phyloP scores from a whole-genome alignment of 768 basidiomycete species.

The Cyclocybe cylindracea region DNA sequence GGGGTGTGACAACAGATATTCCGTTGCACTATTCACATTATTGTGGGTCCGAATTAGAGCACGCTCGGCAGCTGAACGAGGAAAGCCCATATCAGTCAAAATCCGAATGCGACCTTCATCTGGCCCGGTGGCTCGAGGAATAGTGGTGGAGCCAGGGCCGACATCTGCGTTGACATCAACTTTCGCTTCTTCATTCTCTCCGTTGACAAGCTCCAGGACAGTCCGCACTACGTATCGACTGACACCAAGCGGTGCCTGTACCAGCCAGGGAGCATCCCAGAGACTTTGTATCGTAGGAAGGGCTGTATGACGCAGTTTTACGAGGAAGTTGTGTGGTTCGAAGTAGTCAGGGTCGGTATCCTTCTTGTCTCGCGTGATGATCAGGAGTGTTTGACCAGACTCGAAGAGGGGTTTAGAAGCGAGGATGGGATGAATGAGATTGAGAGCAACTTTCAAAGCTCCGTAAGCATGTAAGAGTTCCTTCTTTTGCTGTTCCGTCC shows the following conservation, averaged over 20 bases:
- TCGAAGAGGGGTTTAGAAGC: constrained; percentile 83
- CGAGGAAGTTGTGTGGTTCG: constrained; percentile 84
- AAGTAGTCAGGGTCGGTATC: constrained; percentile 80
- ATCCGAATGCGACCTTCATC: constrained; percentile 82
- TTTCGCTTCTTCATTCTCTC: constrained; percentile 75
- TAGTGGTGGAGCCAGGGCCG: constrained; percentile 22
- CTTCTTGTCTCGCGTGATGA: constrained; percentile 75
- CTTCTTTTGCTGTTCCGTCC: constrained; percentile 56
- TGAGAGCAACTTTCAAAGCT: constrained; percentile 79
- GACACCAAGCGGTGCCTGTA: constrained; percentile 70
- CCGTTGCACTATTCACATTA: constrained; percentile 87
- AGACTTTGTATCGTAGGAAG: constrained; percentile 67
- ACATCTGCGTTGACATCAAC: constrained; percentile 40
- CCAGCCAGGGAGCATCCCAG: constrained; percentile 87
- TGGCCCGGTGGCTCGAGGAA: constrained; percentile 46
- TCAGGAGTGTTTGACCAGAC: constrained; percentile 76
- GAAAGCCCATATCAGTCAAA: constrained; percentile 96
- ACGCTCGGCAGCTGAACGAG: constrained; percentile 81
- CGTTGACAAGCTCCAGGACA: constrained; percentile 79
- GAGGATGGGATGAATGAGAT: constrained; percentile 74
- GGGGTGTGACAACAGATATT: constrained; percentile 81
- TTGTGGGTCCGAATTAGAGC: constrained; percentile 86
- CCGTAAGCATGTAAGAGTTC: constrained; percentile 77
- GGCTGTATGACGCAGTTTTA: constrained; percentile 71
- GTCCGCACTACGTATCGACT: constrained; percentile 75